These are phyloP conservation scores for Sporothrix inflata DNA, from an alignment of 2,329 filamentous ascomycete species.

Conservation along the genomic window DNA sequence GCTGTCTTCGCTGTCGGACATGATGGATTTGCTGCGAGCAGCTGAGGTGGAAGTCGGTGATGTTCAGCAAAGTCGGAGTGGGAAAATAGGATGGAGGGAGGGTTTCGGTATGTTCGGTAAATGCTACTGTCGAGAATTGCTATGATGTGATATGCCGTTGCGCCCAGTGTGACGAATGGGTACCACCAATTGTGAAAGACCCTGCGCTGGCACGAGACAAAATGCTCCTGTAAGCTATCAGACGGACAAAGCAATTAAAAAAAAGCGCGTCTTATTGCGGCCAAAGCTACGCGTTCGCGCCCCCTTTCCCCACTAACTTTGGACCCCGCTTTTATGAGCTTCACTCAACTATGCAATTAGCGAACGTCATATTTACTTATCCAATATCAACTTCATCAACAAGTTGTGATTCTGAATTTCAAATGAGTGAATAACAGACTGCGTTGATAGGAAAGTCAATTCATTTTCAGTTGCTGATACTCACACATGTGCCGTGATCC, in stretches of 20 bases:
- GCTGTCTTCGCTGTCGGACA: slow-evolving; percentile 6
- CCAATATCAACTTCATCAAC: not conserved
- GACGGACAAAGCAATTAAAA: slow-evolving; percentile 1
- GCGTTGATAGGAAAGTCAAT: not conserved
- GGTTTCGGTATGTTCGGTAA: not conserved
- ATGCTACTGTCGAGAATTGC: not conserved
- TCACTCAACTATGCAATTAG: not conserved
- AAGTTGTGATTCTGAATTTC: not conserved
- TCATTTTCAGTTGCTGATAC: not conserved
- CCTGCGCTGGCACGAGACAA: not conserved
- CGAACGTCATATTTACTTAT: not conserved
- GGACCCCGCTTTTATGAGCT: not conserved
- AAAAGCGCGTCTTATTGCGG: not conserved
- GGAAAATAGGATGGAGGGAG: not conserved
- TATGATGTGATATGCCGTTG: not conserved
- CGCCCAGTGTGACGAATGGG: not conserved
- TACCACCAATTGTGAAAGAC: not conserved
- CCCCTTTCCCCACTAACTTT: not conserved
- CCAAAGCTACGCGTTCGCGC: not conserved
- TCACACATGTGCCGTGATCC: not conserved
- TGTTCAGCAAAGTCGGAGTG: not conserved
- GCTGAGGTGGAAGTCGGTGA: not conserved
- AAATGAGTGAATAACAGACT: not conserved
- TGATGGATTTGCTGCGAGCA: not conserved
- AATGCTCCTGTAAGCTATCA: slow-evolving; percentile 6